Evolutionary conservation across 1,284 basidiomycete species (phyloP).

Genomic region (Microbotryomycetes sp.): DNA sequence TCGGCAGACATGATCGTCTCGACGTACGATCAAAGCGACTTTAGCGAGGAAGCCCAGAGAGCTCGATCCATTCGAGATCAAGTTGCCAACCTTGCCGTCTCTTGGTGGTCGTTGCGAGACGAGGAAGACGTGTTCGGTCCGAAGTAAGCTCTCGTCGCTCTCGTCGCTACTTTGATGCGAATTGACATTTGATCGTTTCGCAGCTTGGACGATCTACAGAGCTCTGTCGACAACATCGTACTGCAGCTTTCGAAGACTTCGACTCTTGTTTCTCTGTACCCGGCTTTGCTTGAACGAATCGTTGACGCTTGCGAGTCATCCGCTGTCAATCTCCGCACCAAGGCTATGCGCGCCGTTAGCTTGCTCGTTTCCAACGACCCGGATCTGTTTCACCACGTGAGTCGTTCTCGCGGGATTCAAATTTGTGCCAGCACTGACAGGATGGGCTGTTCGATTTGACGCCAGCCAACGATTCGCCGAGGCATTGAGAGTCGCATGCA

Average conservation of each 20-base stretch:
- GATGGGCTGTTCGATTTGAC: too few species aligned
- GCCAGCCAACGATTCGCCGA: conserved; percentile 35
- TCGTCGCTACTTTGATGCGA: not conserved
- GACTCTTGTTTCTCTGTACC: conserved; percentile 65
- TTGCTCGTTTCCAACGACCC: conserved; percentile 80
- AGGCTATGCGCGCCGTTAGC: conserved; percentile 77
- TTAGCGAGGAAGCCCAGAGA: not conserved
- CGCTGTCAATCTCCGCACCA: conserved; percentile 79
- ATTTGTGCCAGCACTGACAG: not conserved
- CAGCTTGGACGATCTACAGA: conserved; percentile 61
- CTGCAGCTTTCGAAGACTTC: conserved; percentile 70
- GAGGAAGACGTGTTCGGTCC: conserved; percentile 33
- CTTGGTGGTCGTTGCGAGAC: not conserved
- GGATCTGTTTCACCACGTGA: conserved; percentile 65
- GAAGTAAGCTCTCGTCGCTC: conserved; percentile 4
- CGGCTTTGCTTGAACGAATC: conserved; percentile 69
- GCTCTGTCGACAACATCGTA: conserved; percentile 59
- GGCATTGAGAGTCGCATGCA: conserved; percentile 82
- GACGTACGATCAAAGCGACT: not conserved
- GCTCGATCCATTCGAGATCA: not conserved
- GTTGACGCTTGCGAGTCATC: conserved; percentile 68
- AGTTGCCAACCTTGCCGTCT: not conserved
- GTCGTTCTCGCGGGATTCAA: conserved; percentile 35
- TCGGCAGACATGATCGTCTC: not conserved
- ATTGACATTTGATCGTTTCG: not conserved